Base-by-base conservation (phyloP, 1,284 basidiomycete genomes). In the Naganishia sp. region DNA sequence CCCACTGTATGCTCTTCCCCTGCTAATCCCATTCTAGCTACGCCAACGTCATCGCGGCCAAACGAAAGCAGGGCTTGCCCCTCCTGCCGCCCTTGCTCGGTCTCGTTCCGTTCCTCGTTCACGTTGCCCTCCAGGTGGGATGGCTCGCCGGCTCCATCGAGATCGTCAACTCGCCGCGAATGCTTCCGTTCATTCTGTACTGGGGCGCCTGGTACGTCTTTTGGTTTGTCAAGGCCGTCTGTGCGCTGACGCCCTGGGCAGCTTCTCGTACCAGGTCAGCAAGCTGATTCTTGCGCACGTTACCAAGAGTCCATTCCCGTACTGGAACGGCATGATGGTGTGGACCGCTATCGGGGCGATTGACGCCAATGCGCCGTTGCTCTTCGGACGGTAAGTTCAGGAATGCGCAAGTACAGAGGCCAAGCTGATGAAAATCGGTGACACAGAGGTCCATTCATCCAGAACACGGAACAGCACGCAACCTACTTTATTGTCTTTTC, bases 231-330 rank as follows among this genome's bases (percentile, higher is more conserved):
- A 56, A 36, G 33, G 9, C 11, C 33, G 59, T 33, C 36, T n/a
- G 31, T 15, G 11, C 36, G 25, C 31, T 45, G 39, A 52, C 25
- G 21, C 46, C 33, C 15, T 15, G 18, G 63, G 5, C 50, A 77
- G 78, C 50, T 81, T 82, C 69, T 81, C 83, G 4, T 83, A 84
- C 74, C 81, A 84, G 74, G 94, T 97, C 52, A 92, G 92, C 44
- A 83, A 90, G 71, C 90, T 98, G 81, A 98, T 98, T 75, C 81
- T 97, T 43, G 92, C 94, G 0, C 95, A 99, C 78, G 87, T 98
- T 48, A 94, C 93, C 59, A 87, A 87, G 70, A 84, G 85, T 46
- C 82, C 87, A 6, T 96, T 97, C 82, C 94, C 94, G 0, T 84
- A 85, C 77, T 94, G 89, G 86, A 92, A 96, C 78, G 84, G 86